Evolutionary conservation across 2,329 filamentous ascomycete genomes (phyloP), one percentile per base, ranked within the genome.

Genomic region (Colletotrichum liaoningense): DNA sequence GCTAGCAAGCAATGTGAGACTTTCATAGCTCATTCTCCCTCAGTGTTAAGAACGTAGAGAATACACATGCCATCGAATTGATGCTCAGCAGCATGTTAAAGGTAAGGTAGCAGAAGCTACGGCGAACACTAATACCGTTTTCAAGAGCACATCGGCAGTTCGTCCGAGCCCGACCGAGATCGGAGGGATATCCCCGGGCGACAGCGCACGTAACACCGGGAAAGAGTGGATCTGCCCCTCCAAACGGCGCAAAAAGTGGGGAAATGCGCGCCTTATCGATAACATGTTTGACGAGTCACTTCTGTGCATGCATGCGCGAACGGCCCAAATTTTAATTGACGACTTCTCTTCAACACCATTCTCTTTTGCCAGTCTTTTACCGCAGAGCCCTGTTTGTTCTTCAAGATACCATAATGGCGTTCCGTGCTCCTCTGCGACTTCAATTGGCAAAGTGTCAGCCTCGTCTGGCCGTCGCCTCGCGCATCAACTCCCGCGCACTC

Each of bases 391-490:
- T 26, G 19, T 60, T 64, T 64, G 30, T 55, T n/a, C 46, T 30
- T 22, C 12, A 57, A 30, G 35, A 58, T 49, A 69, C 11, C 52
- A 75, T 68, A 63, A 87, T 87, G 85, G 83, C 84, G 75, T 77
- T 84, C 75, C 83, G 83, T 75, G 74, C 82, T 46, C 78, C 83
- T 35, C 76, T 85, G 56, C 81, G 83, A 77, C 80, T 83, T 73
- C 83, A 82, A 79, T 79, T 83, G 79, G 78, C 79, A 65, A 73
- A 73, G 75, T 63, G 75, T 71, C 65, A 77, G 77, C 77, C 72
- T 24, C 67, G 68, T 11, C 70, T 72, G 62, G 67, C 72, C 68
- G 74, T 68, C 57, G 76, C 69, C 73, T 69, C 80, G 63, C 80
- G 79, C 14, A 76, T 81, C 74, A 76, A 78, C 69, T 75, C 77